A percentile compares a stretch with the other conserved stretches of the same genome.
Evolutionary conservation across 2,329 filamentous ascomycete species (phyloP).

Genomic region (Sclerotinia borealis): DNA sequence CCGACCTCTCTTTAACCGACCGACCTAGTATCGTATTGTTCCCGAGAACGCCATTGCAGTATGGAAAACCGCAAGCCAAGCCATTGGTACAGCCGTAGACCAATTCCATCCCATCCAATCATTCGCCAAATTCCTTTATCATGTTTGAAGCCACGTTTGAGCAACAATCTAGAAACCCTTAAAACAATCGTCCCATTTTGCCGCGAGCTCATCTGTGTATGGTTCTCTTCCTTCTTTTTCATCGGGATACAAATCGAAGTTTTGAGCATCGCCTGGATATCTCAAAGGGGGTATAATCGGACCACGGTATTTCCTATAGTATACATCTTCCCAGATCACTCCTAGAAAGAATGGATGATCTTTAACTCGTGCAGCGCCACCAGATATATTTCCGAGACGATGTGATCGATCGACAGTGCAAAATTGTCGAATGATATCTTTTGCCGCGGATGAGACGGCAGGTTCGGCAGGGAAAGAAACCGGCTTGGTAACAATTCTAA

Average conservation of each 20-base stretch:
- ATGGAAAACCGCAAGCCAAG: constrained; percentile 1
- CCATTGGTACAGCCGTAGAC: constrained; percentile 4
- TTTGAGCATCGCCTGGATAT: constrained; percentile 68
- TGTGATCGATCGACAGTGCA: constrained; percentile 75
- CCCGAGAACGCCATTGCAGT: constrained; percentile 11
- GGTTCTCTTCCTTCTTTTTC: constrained; percentile 58
- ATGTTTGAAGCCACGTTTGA: constrained; percentile 5
- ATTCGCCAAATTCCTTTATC: background rate
- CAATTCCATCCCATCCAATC: background rate
- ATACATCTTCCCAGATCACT: constrained; percentile 69
- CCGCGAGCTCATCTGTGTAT: constrained; percentile 63
- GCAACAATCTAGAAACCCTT: constrained; percentile 52
- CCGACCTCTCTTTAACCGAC: background rate
- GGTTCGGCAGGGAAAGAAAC: constrained; percentile 66
- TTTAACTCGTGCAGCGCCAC: constrained; percentile 67
- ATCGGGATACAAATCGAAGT: constrained; percentile 79
- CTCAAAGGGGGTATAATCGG: constrained; percentile 72
- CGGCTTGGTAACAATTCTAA: constrained; percentile 71
- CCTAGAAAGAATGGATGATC: constrained; percentile 68
- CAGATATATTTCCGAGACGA: constrained; percentile 71
- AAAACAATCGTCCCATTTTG: constrained; percentile 66
- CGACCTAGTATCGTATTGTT: background rate
- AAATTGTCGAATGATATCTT: constrained; percentile 68
- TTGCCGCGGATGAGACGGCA: constrained; percentile 57
- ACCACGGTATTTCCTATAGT: constrained; percentile 56